Percentiles rank a stretch among this genome's conserved stretches.
phyloP scores from a whole-genome alignment of 768 basidiomycete genomes.

The Mycena vulgaris region DNA sequence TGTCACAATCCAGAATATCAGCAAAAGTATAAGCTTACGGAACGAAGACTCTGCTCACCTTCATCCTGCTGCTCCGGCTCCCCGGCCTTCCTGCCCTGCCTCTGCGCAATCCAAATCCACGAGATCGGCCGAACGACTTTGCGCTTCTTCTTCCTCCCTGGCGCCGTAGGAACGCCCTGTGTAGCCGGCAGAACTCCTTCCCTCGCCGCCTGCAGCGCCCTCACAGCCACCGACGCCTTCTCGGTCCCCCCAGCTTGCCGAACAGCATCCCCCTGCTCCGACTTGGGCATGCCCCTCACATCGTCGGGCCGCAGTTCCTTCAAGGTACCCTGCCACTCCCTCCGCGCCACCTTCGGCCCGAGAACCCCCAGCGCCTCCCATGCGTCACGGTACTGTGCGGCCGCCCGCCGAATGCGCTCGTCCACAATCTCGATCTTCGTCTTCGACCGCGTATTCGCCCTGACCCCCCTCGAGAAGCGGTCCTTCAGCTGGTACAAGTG shows the following conservation, averaged over 20 bases:
- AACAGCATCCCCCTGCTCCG: neutral
- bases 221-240: neutral
- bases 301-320: slow-evolving; percentile 32
- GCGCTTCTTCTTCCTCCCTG: neutral
- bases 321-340: slow-evolving; percentile 35
- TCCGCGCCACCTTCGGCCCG: neutral
- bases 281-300: slow-evolving; percentile 37
- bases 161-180: neutral
- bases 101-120: slow-evolving; percentile 8
- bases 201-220: neutral
- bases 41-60: neutral
- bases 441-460: slow-evolving; percentile 46
- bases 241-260: neutral
- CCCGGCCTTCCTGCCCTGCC: neutral
- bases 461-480: slow-evolving; percentile 39
- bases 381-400: slow-evolving; percentile 38
- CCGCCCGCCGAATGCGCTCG: slow-evolving; percentile 32
- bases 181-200: neutral
- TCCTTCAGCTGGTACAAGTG: slow-evolving; percentile 43
- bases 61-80: too few species aligned
- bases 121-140: neutral
- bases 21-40: neutral
- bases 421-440: slow-evolving; percentile 36
- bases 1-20: neutral
- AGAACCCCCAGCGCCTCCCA: slow-evolving; percentile 35